phyloP scores from a whole-genome alignment of 257 asterid species.

The Parsonsia alboflavescens region DNA sequence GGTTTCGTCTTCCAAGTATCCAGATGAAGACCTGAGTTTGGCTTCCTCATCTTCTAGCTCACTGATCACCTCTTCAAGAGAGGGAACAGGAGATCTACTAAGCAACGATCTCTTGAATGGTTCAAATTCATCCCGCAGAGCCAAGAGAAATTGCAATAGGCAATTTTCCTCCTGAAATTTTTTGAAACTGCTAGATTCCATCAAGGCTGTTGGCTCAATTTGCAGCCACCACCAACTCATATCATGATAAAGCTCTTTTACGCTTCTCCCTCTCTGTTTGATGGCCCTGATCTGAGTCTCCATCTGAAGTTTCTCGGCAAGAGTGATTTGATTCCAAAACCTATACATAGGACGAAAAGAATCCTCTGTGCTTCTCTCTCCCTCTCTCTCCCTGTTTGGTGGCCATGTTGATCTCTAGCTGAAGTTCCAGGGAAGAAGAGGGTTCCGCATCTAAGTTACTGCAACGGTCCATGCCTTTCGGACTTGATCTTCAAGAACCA shows the following conservation, averaged over 20 bases:
- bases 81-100: not conserved
- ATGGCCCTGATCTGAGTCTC: slow-evolving; percentile 7
- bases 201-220: not conserved
- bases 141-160: slow-evolving; percentile 1
- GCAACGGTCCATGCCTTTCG: not conserved
- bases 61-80: slow-evolving; percentile 1
- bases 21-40: not conserved
- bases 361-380: not conserved
- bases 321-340: slow-evolving; percentile 2
- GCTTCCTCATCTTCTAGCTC: slow-evolving; percentile 2
- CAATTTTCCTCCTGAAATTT: not conserved
- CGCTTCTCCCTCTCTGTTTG: slow-evolving; percentile 4
- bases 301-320: slow-evolving; percentile 1
- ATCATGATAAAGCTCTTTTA: not conserved
- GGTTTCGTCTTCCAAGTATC: not conserved
- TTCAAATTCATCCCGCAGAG: slow-evolving; percentile 7
- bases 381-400: slow-evolving; percentile 8
- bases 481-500: not conserved
- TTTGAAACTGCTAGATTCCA: not conserved
- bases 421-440: not conserved
- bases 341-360: not conserved
- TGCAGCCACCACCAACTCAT: slow-evolving; percentile 7
- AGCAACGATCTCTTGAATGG: slow-evolving; percentile 4
- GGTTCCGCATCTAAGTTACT: not conserved
- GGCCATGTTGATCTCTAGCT: not conserved